Base-by-base conservation (phyloP, 2,329 filamentous ascomycete genomes). In the Moelleriella libera region DNA sequence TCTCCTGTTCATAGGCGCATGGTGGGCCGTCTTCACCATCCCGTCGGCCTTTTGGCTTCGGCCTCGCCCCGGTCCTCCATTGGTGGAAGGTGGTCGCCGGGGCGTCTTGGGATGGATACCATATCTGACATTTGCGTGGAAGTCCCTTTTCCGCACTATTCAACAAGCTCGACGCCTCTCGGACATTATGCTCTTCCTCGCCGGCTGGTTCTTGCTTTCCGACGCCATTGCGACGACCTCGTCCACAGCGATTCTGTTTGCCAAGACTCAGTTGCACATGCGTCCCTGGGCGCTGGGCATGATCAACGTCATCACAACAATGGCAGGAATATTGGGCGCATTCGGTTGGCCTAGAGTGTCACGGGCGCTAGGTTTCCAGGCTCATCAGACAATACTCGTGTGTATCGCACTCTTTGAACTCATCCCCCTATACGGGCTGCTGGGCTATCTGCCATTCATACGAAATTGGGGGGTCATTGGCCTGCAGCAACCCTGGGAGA, bases 221-320 rank as follows among this genome's bases (percentile, higher is more conserved):
- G 92, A 98, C 58, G 88, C 86, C 41, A 88, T 97, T 52, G 92
- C 92, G 6, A 97, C 92, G 0, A 90, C 94, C 0, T 92, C 86
- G 34, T 90, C 88, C 11, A 97, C 92, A 0, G 92, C 92, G 0
- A 88, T 97, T 30, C 73, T 98, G 8, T 98, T 96, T 61, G 92
- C 90, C 41, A 97, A 97, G 67, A 97, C 90, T 0, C 80, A 88
- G 52, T 71, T 98, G 8, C 79, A 85, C 53, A 98, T 98, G 92
- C 76, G 82, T 49, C 82, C 89, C 1, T 88, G 87, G 64, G 85
- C 86, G 2, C 68, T 98, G 29, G 92, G 88, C 5, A 73, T 97
- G 61, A 96, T 98, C 63, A 95, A 89, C 58, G 88, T 97, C 47
- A 89, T 96, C 54, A 86, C 85, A 37, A 97, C 90, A 10, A 66